Conservation (phyloP, 352 stramenopile species). For the Phytophthora vignae region DNA sequence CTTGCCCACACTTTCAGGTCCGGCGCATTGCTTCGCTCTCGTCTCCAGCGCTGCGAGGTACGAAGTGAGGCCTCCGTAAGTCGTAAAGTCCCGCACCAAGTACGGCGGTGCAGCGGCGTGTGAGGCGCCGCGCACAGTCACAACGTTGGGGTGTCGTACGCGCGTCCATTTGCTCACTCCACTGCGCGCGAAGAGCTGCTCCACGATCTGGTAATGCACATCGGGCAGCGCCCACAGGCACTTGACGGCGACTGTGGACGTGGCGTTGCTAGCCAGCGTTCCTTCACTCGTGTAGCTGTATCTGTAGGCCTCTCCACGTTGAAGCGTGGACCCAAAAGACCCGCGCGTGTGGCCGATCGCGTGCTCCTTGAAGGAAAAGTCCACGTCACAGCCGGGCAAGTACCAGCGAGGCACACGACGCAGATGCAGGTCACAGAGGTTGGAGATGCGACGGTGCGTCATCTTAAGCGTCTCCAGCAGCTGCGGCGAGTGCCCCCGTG, state of each 20-base stretch:
- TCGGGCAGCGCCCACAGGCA: conserved; percentile 55
- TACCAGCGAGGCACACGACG: conserved; percentile 73
- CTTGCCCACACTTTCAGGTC: conserved; percentile 34
- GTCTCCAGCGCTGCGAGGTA: conserved; percentile 59
- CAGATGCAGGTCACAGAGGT: conserved; percentile 54
- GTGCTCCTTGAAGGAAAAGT: conserved; percentile 50
- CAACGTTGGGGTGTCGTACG: conserved; percentile 68
- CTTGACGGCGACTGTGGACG: conserved; percentile 62
- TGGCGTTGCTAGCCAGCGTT: conserved; percentile 36
- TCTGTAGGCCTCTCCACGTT: conserved; percentile 64
- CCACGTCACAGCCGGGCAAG: conserved; percentile 53
- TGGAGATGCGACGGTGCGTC: conserved; percentile 64
- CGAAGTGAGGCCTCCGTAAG: conserved; percentile 55
- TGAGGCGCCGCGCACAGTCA: conserved; percentile 65
- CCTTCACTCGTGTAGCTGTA: conserved; percentile 48
- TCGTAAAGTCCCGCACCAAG: conserved; percentile 70
- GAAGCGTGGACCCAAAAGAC: conserved; percentile 57
- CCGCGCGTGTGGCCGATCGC: conserved; percentile 43
- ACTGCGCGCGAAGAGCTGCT: conserved; percentile 61
- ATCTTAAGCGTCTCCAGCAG: conserved; percentile 73
- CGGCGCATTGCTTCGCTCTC: conserved; percentile 43
- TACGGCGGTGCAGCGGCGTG: conserved; percentile 58
- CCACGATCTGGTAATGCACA: conserved; percentile 58
- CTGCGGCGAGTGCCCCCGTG: conserved; percentile 52
- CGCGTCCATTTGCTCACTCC: conserved; percentile 51